Percentiles rank a stretch among this genome's conserved stretches.
These are phyloP conservation scores for Arxiozyma bovina DNA, from an alignment of 1,139 yeast genomes.

Conservation along the genomic window DNA sequence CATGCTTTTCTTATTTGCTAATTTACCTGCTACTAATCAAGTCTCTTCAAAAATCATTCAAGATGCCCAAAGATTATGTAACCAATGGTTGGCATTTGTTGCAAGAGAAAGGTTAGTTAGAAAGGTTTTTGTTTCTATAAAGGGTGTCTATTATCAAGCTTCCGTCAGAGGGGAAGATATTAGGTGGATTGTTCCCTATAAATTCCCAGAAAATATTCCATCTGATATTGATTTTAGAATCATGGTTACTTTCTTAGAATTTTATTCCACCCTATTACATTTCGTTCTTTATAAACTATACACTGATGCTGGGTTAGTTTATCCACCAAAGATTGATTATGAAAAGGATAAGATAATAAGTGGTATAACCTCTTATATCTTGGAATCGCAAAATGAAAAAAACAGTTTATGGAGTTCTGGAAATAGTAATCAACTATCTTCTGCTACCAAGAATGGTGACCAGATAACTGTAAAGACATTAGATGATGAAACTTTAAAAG, in stretches of 20 bases:
- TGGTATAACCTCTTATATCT: slow-evolving; percentile 75
- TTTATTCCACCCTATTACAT: slow-evolving; percentile 84
- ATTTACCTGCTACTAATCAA: slow-evolving; percentile 87
- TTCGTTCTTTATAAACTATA: slow-evolving; percentile 80
- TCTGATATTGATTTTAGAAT: slow-evolving; percentile 90
- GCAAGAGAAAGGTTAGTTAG: slow-evolving; percentile 74
- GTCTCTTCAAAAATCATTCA: slow-evolving; percentile 71
- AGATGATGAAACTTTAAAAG: slow-evolving; percentile 33
- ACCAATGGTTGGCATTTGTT: slow-evolving; percentile 92
- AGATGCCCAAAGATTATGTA: slow-evolving; percentile 79
- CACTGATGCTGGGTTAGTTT: slow-evolving; percentile 73
- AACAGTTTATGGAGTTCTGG: slow-evolving; percentile 38
- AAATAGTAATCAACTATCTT: background rate
- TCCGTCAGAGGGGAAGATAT: slow-evolving; percentile 82
- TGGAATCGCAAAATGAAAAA: slow-evolving; percentile 44
- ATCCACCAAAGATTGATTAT: slow-evolving; percentile 80
- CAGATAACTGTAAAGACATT: slow-evolving; percentile 2
- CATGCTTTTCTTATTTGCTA: slow-evolving; percentile 88
- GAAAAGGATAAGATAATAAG: slow-evolving; percentile 76
- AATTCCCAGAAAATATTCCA: slow-evolving; percentile 93
- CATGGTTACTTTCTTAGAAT: slow-evolving; percentile 93
- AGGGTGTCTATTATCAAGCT: slow-evolving; percentile 96
- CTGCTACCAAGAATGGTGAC: background rate
- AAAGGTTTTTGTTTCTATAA: slow-evolving; percentile 91
- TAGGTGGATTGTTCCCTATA: slow-evolving; percentile 94